Percentiles rank a stretch among this genome's conserved stretches.
phyloP scores from a whole-genome alignment of 495 filamentous ascomycete genomes.

The Jackrogersella multiformis region DNA sequence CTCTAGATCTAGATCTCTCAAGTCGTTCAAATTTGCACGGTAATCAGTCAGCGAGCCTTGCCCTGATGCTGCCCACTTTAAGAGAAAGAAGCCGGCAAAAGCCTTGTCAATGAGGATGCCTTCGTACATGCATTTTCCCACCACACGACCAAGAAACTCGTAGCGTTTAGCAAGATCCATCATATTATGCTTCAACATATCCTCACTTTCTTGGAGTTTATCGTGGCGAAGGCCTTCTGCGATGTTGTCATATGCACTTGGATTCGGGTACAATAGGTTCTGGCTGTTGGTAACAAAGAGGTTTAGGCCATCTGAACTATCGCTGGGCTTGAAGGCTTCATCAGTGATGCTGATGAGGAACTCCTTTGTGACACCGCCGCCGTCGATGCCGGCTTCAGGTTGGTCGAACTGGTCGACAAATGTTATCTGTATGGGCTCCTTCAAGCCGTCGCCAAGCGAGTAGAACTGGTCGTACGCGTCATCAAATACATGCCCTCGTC shows the following conservation, averaged over 20 bases:
- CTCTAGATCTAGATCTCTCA: conserved; percentile 91
- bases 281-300: conserved; percentile 89
- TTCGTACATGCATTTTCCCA: conserved; percentile 98
- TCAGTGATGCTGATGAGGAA: conserved; percentile 91
- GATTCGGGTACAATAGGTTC: conserved; percentile 90
- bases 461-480: conserved; percentile 91
- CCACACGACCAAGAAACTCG: conserved; percentile 90
- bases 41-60: conserved; percentile 70
- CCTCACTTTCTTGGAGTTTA: conserved; percentile 59
- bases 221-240: conserved; percentile 65
- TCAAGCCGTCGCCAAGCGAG: conserved; percentile 78
- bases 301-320: conserved; percentile 46
- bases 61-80: conserved; percentile 89
- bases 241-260: conserved; percentile 77
- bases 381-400: conserved; percentile 93
- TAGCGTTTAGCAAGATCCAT: conserved; percentile 75
- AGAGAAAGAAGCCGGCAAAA: conserved; percentile 95
- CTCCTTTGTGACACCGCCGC: conserved; percentile 97
- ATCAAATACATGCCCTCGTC: conserved; percentile 80
- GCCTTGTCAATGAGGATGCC: conserved; percentile 93
- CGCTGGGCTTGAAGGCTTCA: conserved; percentile 79
- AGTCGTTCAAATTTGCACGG: conserved; percentile 88
- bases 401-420: conserved; percentile 93
- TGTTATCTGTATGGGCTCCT: conserved; percentile 97
- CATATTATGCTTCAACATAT: conserved; percentile 66